These are phyloP conservation scores for Globisporangium orthogonon DNA, from an alignment of 352 stramenopile species.

Conservation along the genomic window DNA sequence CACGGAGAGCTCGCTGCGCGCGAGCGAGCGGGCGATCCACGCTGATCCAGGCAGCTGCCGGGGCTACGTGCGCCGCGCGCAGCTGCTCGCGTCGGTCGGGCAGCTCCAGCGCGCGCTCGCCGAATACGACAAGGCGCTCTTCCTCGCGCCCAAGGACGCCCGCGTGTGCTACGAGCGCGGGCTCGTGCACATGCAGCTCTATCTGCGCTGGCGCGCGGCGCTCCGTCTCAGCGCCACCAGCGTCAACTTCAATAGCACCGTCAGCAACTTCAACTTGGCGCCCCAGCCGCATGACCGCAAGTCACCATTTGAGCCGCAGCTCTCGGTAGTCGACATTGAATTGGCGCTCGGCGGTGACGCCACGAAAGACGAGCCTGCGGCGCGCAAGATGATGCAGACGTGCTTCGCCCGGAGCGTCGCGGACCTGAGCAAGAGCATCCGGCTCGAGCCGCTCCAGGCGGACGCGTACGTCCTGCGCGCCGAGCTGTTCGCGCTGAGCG, in stretches of 20 bases:
- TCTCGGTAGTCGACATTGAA: conserved; percentile 46
- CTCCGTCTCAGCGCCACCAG: too few relatives aligned
- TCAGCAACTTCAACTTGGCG: neutral
- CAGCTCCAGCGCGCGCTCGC: conserved; percentile 35
- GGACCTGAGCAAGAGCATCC: conserved; percentile 61
- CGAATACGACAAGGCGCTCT: conserved; percentile 64
- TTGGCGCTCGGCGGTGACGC: conserved; percentile 26
- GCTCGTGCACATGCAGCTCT: conserved; percentile 66
- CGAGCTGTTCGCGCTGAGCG: conserved; percentile 51
- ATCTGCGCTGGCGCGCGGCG: conserved; percentile 50
- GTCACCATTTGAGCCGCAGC: conserved; percentile 35
- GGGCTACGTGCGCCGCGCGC: conserved; percentile 58
- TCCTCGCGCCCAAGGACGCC: conserved; percentile 48
- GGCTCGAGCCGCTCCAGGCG: conserved; percentile 39
- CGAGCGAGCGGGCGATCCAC: conserved; percentile 67
- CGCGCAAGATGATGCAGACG: conserved; percentile 47
- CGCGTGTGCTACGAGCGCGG: conserved; percentile 69
- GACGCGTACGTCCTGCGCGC: conserved; percentile 66
- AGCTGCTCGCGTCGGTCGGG: conserved; percentile 48
- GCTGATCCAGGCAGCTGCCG: conserved; percentile 50
- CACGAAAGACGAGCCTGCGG: conserved; percentile 40
- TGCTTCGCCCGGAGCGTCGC: conserved; percentile 39
- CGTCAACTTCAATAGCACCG: too few relatives aligned
- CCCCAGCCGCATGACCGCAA: neutral
- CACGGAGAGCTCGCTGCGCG: conserved; percentile 67